Evolutionary conservation across 2,329 filamentous ascomycete species (phyloP).

Genomic region (Alternaria arborescens): DNA sequence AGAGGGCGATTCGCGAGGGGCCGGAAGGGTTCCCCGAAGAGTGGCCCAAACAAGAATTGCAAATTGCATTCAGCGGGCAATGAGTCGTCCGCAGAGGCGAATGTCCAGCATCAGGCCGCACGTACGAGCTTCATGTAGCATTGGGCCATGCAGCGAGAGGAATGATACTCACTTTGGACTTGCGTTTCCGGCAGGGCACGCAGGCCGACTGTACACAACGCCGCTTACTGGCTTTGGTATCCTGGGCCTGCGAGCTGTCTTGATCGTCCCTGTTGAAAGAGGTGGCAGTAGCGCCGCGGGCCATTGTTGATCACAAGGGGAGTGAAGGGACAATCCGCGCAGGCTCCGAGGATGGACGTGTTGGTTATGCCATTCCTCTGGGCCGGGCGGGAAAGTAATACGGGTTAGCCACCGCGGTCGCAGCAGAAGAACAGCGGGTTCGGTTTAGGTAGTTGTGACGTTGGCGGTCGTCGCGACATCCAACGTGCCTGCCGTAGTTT

Average conservation of each 20-base stretch:
- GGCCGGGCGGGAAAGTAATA: conserved; percentile 4
- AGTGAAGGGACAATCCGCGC: conserved; percentile 17
- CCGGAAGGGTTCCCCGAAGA: conserved; percentile 1
- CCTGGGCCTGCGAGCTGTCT: conserved; percentile 25
- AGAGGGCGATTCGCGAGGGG: background rate
- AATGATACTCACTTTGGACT: conserved; percentile 55
- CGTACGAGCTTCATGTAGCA: background rate
- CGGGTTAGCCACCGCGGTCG: conserved; percentile 20
- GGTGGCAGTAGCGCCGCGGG: conserved; percentile 35
- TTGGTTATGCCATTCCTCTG: conserved; percentile 28
- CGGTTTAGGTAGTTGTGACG: conserved; percentile 22
- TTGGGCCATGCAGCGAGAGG: background rate
- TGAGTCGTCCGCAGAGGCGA: conserved; percentile 33
- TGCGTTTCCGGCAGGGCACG: conserved; percentile 61
- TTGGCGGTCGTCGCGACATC: conserved; percentile 17
- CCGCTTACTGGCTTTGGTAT: conserved; percentile 42
- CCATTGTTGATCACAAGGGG: conserved; percentile 34
- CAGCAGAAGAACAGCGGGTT: conserved; percentile 5
- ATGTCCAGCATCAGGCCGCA: conserved; percentile 14
- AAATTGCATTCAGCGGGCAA: background rate
- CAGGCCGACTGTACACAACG: conserved; percentile 54
- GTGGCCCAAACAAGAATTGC: conserved; percentile 3
- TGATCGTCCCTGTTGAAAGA: conserved; percentile 32
- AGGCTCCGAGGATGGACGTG: conserved; percentile 32
- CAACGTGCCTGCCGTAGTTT: conserved; percentile 12